Evolutionary conservation across 164 flowering plant species (phyloP).

Genomic region (Magnolia sinica): DNA sequence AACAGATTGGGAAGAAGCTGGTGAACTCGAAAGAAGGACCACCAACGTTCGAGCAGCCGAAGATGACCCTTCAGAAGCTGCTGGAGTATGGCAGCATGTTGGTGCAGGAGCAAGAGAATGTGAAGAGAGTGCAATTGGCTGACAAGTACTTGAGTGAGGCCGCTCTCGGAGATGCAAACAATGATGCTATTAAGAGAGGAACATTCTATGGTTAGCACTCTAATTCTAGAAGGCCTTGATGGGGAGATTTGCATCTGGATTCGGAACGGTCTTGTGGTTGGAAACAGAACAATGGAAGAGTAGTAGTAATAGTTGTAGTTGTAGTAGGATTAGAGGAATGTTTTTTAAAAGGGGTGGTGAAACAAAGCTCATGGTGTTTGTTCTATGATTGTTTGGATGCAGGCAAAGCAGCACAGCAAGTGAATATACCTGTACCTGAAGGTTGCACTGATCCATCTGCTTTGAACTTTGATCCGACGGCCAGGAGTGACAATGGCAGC

Average conservation of each 20-base stretch:
- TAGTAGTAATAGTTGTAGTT: no score
- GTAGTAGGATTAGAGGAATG: no score
- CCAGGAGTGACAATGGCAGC: conserved; percentile 50
- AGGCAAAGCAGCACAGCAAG: conserved; percentile 61
- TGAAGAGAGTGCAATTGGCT: conserved; percentile 56
- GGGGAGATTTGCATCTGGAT: conserved; percentile 19
- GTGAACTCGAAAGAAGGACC: conserved; percentile 55
- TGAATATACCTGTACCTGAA: conserved; percentile 40
- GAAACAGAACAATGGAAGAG: neutral
- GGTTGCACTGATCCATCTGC: conserved; percentile 48
- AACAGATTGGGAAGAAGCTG: conserved; percentile 39
- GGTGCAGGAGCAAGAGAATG: conserved; percentile 51
- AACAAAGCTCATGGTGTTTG: neutral
- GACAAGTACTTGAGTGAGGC: conserved; percentile 44
- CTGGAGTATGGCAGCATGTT: conserved; percentile 48
- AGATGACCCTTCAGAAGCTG: conserved; percentile 44
- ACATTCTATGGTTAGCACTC: conserved; percentile 29
- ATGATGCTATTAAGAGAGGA: conserved; percentile 32
- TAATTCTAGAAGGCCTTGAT: conserved; percentile 13
- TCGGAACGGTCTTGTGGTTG: neutral
- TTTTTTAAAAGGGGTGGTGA: neutral
- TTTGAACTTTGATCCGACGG: conserved; percentile 45
- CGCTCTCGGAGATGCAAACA: conserved; percentile 45
- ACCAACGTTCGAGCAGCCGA: conserved; percentile 47
- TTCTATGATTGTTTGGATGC: conserved; percentile 16